Evolutionary conservation across 768 basidiomycete genomes (phyloP).

Genomic region (Suillus variegatus): DNA sequence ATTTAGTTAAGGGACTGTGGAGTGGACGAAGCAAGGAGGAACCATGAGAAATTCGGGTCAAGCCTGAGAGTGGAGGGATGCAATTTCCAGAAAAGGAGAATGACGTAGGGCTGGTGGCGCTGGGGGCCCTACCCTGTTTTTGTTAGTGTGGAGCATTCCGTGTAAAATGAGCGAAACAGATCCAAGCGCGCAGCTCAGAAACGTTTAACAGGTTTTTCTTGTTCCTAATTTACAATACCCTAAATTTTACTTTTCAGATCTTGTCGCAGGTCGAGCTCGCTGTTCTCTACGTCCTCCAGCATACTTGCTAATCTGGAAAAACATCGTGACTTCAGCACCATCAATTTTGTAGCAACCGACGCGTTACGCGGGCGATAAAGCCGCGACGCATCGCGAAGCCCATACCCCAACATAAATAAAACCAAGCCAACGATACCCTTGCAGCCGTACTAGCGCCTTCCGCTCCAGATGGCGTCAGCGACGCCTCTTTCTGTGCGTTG

Average conservation of each 20-base stretch:
- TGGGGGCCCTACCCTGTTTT: slow-evolving; percentile 33
- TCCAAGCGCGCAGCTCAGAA: slow-evolving; percentile 3
- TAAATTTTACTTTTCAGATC: not conserved
- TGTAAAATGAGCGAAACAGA: slow-evolving; percentile 27
- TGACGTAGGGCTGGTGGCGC: slow-evolving; percentile 35
- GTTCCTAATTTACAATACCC: slow-evolving; percentile 7
- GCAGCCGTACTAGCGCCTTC: slow-evolving; percentile 7
- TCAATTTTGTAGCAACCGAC: slow-evolving; percentile 1
- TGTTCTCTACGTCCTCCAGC: not conserved
- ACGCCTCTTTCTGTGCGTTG: slow-evolving; percentile 9
- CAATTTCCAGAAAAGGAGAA: slow-evolving; percentile 16
- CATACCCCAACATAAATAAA: slow-evolving; percentile 14
- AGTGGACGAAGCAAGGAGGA: not conserved
- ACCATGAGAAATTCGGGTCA: slow-evolving; percentile 2
- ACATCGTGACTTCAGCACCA: not conserved
- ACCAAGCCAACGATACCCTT: slow-evolving; percentile 6
- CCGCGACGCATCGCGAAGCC: not conserved
- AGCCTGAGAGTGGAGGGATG: not conserved
- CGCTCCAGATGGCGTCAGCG: slow-evolving; percentile 19
- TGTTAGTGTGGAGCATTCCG: slow-evolving; percentile 34
- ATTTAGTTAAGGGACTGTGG: not conserved
- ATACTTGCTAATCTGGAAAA: not conserved
- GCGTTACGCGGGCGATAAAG: slow-evolving; percentile 2
- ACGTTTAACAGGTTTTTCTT: not conserved
- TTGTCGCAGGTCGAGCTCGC: slow-evolving; percentile 12